Evolutionary conservation across 129 eudicot genomes (phyloP), one percentile per base, ranked within the genome.

Genomic region (Pulicaria dysenterica): DNA sequence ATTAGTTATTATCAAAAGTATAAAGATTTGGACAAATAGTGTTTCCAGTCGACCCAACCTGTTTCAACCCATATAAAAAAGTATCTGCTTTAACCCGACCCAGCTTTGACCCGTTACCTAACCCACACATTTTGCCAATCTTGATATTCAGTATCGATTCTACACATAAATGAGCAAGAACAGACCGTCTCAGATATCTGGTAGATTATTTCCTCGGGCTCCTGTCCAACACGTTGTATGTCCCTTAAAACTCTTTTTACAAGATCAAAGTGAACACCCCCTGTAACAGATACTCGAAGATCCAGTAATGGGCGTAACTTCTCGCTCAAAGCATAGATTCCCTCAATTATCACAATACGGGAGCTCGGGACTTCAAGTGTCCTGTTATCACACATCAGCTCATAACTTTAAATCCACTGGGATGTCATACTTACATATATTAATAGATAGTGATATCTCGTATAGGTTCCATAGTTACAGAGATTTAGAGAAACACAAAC

Each of bases 221-320:
- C 96, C 64, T 92, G 96, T n/a, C 96, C 98, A 62, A 90, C 98
- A 48, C 98, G 96, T 60, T 92, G 98, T 70, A 92, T 92, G 82
- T 92, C 98, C 65, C 98, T 77, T 47, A 92, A 85, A 72, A 92
- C 98, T 65, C 98, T 77, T 81, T 92, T 92, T 24, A 92, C 98
- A 54, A 92, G 96, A 78, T 92, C 98, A 85, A 89, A 87, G 72
- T 92, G 98, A 67, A 92, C 96, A n/a, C 98, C 98, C 61, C 98
- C 98, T 45, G 89, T 92, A 64, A 92, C 98, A 67, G 98, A 92
- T 71, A 92, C 90, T 77, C 92, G 83, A 67, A 92, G 98, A 85
- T 92, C 98, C 81, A 92, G 74, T 3, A 87, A 80, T 19, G 96
- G 96, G 48, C 96, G 88, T 60, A 92, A 57, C 43, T 87, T 87